phyloP scores from a whole-genome alignment of 2,329 filamentous ascomycete genomes.

The Diaporthe australafricana region DNA sequence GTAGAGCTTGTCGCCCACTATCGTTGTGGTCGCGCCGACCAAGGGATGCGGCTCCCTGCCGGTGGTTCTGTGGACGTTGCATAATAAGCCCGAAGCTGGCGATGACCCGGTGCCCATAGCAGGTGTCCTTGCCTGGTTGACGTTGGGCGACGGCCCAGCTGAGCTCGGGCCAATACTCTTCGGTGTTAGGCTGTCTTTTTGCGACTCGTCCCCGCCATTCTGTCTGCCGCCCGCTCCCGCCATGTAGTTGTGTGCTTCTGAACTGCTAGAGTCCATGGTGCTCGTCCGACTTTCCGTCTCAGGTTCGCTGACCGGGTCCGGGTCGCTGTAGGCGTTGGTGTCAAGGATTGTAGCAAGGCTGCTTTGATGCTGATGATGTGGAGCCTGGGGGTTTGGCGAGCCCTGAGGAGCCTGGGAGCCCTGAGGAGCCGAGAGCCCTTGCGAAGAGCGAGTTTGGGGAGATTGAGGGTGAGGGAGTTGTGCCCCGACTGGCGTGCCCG shows the following conservation, averaged over 20 bases:
- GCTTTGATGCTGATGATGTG: conserved; percentile 36
- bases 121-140: conserved; percentile 53
- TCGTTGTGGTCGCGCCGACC: conserved; percentile 94
- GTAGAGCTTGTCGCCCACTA: conserved; percentile 94
- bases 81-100: conserved; percentile 69
- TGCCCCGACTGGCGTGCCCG: conserved; percentile 46
- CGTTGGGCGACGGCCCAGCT: conserved; percentile 67
- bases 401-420: conserved; percentile 1
- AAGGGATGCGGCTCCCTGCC: conserved; percentile 91
- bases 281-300: conserved; percentile 55
- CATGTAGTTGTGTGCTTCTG: conserved; percentile 43
- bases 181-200: conserved; percentile 61
- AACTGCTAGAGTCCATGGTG: conserved; percentile 61
- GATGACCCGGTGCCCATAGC: conserved; percentile 44
- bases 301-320: conserved; percentile 33
- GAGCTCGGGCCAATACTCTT: conserved; percentile 66
- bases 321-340: conserved; percentile 41
- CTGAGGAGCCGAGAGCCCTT: background rate
- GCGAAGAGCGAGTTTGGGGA: conserved; percentile 23
- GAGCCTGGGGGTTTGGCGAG: conserved; percentile 1
- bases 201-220: conserved; percentile 57
- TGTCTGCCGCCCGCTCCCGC: conserved; percentile 53
- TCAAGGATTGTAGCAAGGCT: conserved; percentile 51
- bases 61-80: conserved; percentile 84
- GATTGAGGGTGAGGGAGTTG: conserved; percentile 40